A percentile compares a stretch with the other conserved stretches of the same genome.
Evolutionary conservation across 2,329 filamentous ascomycete species (phyloP).

Genomic region (Pseudocercospora crystallina): DNA sequence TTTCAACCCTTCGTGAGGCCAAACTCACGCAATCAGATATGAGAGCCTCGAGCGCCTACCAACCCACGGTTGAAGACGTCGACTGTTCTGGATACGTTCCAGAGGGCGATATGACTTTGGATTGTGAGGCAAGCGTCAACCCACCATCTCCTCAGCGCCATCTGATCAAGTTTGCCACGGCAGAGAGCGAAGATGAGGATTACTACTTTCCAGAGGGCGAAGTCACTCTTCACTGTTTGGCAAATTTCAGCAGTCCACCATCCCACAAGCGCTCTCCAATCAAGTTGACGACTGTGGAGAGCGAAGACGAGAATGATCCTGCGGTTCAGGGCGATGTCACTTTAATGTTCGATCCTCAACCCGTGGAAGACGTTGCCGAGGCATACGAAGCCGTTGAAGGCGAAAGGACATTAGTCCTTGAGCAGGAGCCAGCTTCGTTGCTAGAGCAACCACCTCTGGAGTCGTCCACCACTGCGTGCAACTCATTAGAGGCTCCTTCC

Average conservation of each 20-base stretch:
- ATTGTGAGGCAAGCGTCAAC: not conserved
- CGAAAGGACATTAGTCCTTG: slow-evolving; percentile 9
- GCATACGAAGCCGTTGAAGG: slow-evolving; percentile 5
- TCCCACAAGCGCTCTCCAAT: slow-evolving; percentile 4
- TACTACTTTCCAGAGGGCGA: slow-evolving; percentile 8
- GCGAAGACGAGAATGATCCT: slow-evolving; percentile 3
- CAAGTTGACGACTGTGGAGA: slow-evolving; percentile 10
- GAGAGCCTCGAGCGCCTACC: too few species aligned
- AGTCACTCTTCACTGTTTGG: slow-evolving; percentile 4
- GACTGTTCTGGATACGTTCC: not conserved
- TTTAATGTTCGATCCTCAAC: slow-evolving; percentile 2
- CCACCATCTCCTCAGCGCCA: not conserved
- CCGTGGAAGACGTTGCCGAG: slow-evolving; percentile 10
- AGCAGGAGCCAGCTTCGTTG: not conserved
- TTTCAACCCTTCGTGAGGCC: not conserved
- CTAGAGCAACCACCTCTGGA: slow-evolving; percentile 2
- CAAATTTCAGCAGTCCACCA: not conserved
- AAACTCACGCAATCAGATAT: not conserved
- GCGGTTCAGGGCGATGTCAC: slow-evolving; percentile 8
- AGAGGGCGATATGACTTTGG: slow-evolving; percentile 32
- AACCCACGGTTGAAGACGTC: slow-evolving; percentile 6
- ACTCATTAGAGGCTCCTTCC: slow-evolving; percentile 10
- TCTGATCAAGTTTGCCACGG: slow-evolving; percentile 10
- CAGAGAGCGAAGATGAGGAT: slow-evolving; percentile 9
- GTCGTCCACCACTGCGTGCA: not conserved